Base-by-base conservation (phyloP, 352 stramenopile species). In the Pythium plurisporium region DNA sequence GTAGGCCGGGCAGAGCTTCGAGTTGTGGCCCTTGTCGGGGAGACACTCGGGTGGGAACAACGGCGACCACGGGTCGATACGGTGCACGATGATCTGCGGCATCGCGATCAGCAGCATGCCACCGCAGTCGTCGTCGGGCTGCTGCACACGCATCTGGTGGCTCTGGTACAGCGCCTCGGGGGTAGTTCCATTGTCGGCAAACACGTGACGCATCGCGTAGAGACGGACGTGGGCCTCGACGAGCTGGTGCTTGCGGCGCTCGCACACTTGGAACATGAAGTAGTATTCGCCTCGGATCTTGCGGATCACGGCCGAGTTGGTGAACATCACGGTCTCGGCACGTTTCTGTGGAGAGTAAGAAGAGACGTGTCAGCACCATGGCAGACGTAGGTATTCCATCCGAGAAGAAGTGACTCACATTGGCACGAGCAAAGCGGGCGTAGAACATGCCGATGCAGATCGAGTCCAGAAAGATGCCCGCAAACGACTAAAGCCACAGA, bases 221-320 rank as follows among this genome's bases (percentile, higher is more conserved):
- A 90, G 53, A 10, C 85, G 82, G 19, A 95, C 79, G 57, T 95
- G 85, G 4, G 82, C 85, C 46, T 95, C 85, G 2, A 91, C 82
- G 17, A 95, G 81, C 55, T 96, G 88, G 49, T 96, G 86, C 53
- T 95, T 95, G 25, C 88, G 80, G 29, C 86, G 73, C 58, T 96
- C 88, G 47, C 88, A 96, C 1, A 91, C 80, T 48, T 96, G 88
- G 55, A 96, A 87, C 87, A 96, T 96, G 44, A 96, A 86, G 74
- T 95, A 96, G 59, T 85, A 95, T 38, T 93, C 74, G 5, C 88
- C 88, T 12, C 87, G 85, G 53, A 96, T 95, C 63, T 89, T 83
- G 30, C 88, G 88, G 67, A 96, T 94, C 25, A 96, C 80, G 2
- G 81, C 87, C 14, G 69, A 76, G 27, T 91, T 84, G 5, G 80